A percentile compares a stretch with the other conserved stretches of the same genome.
These are phyloP conservation scores for Zarea fungicola DNA, from an alignment of 2,329 filamentous ascomycete genomes.

Conservation along the genomic window DNA sequence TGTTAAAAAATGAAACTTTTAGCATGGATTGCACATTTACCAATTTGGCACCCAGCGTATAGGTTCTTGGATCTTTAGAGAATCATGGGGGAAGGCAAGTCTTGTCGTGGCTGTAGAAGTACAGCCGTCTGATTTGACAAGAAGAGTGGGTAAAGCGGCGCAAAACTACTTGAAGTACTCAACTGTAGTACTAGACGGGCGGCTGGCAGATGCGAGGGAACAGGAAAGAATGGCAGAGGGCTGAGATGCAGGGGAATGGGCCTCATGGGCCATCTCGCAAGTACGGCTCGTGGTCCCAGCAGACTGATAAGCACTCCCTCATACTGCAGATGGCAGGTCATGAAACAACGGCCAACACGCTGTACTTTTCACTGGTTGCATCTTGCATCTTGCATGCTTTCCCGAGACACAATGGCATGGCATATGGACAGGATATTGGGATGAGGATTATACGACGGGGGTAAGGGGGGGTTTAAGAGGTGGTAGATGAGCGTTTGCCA, in stretches of 20 bases:
- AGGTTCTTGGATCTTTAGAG: no score
- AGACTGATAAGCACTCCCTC: constrained; percentile 62
- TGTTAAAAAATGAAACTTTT: no score
- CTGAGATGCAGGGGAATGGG: constrained; percentile 42
- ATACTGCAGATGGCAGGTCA: constrained; percentile 69
- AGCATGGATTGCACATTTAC: no score
- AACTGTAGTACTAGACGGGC: constrained; percentile 61
- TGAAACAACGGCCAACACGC: constrained; percentile 71
- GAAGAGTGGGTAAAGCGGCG: constrained; percentile 48
- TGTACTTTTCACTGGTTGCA: constrained; percentile 69
- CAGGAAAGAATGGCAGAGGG: constrained; percentile 30
- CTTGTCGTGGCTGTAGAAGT: no score
- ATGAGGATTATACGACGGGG: constrained; percentile 64
- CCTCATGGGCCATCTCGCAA: constrained; percentile 46
- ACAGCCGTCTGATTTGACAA: constrained; percentile 47
- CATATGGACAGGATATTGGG: constrained; percentile 54
- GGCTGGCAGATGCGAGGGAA: constrained; percentile 45
- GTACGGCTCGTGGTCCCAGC: constrained; percentile 29
- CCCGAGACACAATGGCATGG: constrained; percentile 59
- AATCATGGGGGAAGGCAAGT: no score
- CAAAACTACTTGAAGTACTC: constrained; percentile 65
- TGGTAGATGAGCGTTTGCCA: neutral
- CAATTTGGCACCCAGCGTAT: no score
- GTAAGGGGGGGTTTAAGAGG: constrained; percentile 58
- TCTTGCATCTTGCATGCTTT: constrained; percentile 61